Percentiles rank a stretch among this genome's conserved stretches.
Evolutionary conservation across 805 yeast genomes (phyloP).

Genomic region (Phaffomyces opuntiae): DNA sequence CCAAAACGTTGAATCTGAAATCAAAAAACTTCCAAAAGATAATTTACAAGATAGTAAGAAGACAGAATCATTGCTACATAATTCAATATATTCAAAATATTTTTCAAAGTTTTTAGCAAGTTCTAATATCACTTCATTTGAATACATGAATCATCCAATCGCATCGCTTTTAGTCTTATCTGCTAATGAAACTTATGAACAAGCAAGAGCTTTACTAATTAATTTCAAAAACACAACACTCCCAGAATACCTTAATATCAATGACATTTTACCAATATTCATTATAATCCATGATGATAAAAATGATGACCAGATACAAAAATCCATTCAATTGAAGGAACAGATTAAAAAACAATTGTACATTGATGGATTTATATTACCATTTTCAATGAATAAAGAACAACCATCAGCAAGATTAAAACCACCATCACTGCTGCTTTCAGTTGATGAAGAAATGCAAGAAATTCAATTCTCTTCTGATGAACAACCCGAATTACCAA

Average conservation of each 20-base stretch:
- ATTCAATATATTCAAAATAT: conserved; percentile 48
- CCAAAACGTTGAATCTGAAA: conserved; percentile 20
- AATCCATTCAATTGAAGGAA: conserved; percentile 30
- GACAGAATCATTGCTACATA: conserved; percentile 29
- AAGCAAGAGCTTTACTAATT: conserved; percentile 52
- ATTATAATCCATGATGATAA: conserved; percentile 43
- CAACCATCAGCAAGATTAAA: conserved; percentile 13
- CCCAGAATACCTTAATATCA: conserved; percentile 61
- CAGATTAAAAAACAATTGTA: conserved; percentile 30
- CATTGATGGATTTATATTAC: conserved; percentile 24
- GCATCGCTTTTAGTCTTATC: conserved; percentile 65
- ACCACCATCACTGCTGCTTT: conserved; percentile 26
- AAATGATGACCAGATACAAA: conserved; percentile 36
- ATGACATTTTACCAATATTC: conserved; percentile 51
- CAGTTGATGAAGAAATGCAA: conserved; percentile 42
- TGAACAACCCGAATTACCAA: conserved; percentile 9
- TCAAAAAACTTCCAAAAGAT: conserved; percentile 3
- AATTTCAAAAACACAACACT: conserved; percentile 39
- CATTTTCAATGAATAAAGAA: conserved; percentile 8
- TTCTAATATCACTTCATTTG: conserved; percentile 63
- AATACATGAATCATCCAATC: conserved; percentile 82
- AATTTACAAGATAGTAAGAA: conserved; percentile 14
- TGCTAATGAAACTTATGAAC: conserved; percentile 42
- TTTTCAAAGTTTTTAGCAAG: conserved; percentile 54
- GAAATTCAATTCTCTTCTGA: conserved; percentile 12